These are phyloP conservation scores for Teunomyces kruisii DNA, from an alignment of 805 yeast species.

Conservation along the genomic window DNA sequence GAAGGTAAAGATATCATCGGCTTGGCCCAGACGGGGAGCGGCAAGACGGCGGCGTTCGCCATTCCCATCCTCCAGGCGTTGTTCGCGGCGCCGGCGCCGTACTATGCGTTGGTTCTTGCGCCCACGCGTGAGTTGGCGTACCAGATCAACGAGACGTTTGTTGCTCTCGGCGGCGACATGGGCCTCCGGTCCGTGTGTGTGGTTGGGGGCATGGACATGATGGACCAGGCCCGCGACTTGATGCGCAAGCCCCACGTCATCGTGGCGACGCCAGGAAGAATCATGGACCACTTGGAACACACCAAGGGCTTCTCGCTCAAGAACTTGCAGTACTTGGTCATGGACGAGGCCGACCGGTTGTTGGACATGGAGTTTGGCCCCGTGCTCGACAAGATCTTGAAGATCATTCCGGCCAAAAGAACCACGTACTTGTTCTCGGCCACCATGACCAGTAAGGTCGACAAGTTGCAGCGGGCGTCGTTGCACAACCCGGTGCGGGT, in stretches of 20 bases:
- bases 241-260: conserved; percentile 92
- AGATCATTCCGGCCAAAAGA: conserved; percentile 79
- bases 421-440: conserved; percentile 90
- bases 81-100: conserved; percentile 86
- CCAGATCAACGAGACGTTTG: conserved; percentile 91
- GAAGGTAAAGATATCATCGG: conserved; percentile 93
- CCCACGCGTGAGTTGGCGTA: conserved; percentile 86
- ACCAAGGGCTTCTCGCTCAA: conserved; percentile 87
- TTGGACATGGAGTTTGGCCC: conserved; percentile 97
- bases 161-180: conserved; percentile 88
- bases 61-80: conserved; percentile 88
- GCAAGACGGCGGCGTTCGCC: conserved; percentile 98
- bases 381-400: conserved; percentile 81
- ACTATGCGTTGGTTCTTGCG: conserved; percentile 83
- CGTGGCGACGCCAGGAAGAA: conserved; percentile 94
- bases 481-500: conserved; percentile 85
- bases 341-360: conserved; percentile 97
- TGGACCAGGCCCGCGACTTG: conserved; percentile 94
- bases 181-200: conserved; percentile 87
- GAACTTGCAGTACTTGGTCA: conserved; percentile 76
- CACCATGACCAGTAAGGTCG: conserved; percentile 95
- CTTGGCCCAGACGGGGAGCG: conserved; percentile 96
- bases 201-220: conserved; percentile 98
- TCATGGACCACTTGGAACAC: conserved; percentile 90
- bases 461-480: conserved; percentile 91